Evolutionary conservation across 2,329 filamentous ascomycete species (phyloP), one percentile per base, ranked within the genome.

Genomic region (Aspergillus udagawae): DNA sequence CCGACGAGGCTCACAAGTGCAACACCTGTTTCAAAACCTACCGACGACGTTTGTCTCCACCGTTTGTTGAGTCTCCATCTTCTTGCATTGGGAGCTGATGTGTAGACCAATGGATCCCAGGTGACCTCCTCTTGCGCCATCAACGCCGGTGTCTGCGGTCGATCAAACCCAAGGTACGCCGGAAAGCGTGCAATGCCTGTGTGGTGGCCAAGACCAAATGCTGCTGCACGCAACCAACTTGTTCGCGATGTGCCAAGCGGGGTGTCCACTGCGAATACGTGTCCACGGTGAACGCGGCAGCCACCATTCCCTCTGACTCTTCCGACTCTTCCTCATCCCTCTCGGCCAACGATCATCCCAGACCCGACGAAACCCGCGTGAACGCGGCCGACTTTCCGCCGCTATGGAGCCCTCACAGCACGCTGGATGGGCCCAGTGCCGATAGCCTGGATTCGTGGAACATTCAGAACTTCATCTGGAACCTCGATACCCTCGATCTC

Each of bases 191-290:
- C 53, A 57, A 63, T 58, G 60, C 58, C 25, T 65, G 63, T 49
- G 59, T 65, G 38, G 59, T 59, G 45, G 55, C 62, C n/a, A 63
- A 62, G 53, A 53, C 63, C 42, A 65, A 57, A 57, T 64, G 63
- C 60, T 56, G 53, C 56, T 59, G 57, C 44, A 56, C 57, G 8
- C 57, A 59, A 27, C 63, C 60, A 10, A 55, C 56, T 20, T 64
- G 62, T 55, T 52, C 55, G 41, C 57, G 62, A 27, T 65, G 58
- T 56, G 52, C 52, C 41, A 54, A 48, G 44, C 59, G 61, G 35
- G 61, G 58, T 9, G 48, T 56, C 23, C 21, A 20, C 25, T 65
- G 62, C 35, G 42, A 53, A 45, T 61, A 60, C 28, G 28, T 17
- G 28, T 29, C 28, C 4, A 29, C 1, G 3, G 28, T 4, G 9